Base-by-base conservation (phyloP, 495 filamentous ascomycete species). In the Neurospora sp. region DNA sequence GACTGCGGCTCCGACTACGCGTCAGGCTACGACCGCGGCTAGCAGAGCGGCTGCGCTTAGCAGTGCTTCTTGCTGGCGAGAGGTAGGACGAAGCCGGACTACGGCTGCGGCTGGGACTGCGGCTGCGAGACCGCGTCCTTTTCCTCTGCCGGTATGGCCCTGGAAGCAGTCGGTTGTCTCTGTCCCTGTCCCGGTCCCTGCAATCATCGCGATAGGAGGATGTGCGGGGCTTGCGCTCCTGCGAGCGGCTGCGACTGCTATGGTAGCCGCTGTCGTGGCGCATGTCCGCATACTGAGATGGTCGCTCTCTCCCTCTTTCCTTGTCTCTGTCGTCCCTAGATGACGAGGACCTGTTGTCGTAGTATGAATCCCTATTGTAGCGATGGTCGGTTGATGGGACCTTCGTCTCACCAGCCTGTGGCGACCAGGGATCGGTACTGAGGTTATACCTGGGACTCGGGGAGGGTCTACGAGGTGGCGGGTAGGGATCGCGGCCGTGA, bases 251-350 rank as follows among this genome's bases (percentile, higher is more conserved):
- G 74, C n/a, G 53, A 18, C 77, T 78, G 48, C 79, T 80, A 14
- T 79, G 76, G 53, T 81, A 81, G 27, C 79, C 79, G 68, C 79
- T 81, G 42, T 81, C 79, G 20, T 80, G 76, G 14, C 78, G 76
- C 69, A 71, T 71, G 39, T 76, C 73, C 3, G 69, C 40, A 40
- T 69, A 72, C 8, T 71, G 69, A 12, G 27, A 65, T 14, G 53
- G 53, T 4, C 53, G 53, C 14, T 65, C 53, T 65, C 53, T 65
- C 3, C 27, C 53, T 65, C 53, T 65, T 27, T 65, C 53, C 14
- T 35, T 65, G 53, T 35, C 71, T 16, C 78, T 71, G 18, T 76
- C 77, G 3, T 78, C 78, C 22, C 75, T 59, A 1, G 71, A 65
- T 3, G 74, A 70, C 20, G 72, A 70, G 1, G 70, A 68, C 37